These are phyloP conservation scores for Ogataea paraovalis DNA, from an alignment of 805 yeast species.

Conservation along the genomic window DNA sequence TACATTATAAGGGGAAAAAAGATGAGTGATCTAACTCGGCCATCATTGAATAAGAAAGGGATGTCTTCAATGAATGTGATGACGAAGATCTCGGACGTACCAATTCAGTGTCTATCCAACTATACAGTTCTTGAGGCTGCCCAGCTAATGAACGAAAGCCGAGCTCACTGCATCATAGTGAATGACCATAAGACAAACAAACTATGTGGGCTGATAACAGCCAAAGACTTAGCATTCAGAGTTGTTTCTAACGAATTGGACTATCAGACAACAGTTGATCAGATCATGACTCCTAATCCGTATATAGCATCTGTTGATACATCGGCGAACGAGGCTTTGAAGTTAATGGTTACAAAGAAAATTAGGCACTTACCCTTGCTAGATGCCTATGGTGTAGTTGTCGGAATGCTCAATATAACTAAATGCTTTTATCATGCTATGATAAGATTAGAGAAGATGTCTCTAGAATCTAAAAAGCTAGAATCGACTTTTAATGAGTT, in stretches of 20 bases:
- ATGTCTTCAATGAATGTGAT: conserved; percentile 14
- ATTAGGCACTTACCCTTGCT: conserved; percentile 42
- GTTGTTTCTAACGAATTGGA: conserved; percentile 33
- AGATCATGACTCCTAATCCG: conserved; percentile 40
- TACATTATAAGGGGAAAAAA: neutral
- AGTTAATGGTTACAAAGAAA: conserved; percentile 37
- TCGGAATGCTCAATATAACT: conserved; percentile 43
- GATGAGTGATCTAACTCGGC: conserved; percentile 1
- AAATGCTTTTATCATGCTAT: conserved; percentile 45
- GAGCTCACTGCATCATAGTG: conserved; percentile 40
- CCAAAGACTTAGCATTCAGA: conserved; percentile 44
- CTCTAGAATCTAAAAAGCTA: conserved; percentile 34
- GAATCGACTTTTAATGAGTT: conserved; percentile 29
- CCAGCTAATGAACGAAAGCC: conserved; percentile 33
- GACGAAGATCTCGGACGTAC: conserved; percentile 32
- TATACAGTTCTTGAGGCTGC: conserved; percentile 33
- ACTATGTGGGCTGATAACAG: conserved; percentile 40
- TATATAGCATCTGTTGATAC: conserved; percentile 33
- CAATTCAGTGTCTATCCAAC: conserved; percentile 33
- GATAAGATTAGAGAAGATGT: conserved; percentile 38
- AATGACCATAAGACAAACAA: conserved; percentile 24
- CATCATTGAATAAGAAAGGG: conserved; percentile 3
- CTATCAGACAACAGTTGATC: conserved; percentile 26
- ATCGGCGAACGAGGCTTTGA: conserved; percentile 39
- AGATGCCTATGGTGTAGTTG: conserved; percentile 33